Conservation (phyloP, 2,329 filamentous ascomycete species). For the Aspergillus texensis region DNA sequence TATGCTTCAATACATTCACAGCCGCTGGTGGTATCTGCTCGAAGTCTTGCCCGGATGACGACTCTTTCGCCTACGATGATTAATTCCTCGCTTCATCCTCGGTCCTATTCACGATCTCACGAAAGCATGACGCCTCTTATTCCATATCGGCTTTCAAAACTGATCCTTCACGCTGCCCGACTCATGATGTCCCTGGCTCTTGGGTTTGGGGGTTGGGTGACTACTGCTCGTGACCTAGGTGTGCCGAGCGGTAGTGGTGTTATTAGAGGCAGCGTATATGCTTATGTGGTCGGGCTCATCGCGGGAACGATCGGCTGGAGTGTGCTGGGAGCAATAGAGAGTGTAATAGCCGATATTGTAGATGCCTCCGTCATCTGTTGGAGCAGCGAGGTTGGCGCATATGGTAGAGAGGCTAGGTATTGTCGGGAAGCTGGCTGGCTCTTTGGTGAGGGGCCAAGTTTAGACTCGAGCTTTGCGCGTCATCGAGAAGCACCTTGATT, state of each 20-base stretch:
- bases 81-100: conserved; percentile 64
- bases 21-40: conserved; percentile 73
- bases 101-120: conserved; percentile 45
- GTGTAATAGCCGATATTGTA: conserved; percentile 81
- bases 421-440: conserved; percentile 89
- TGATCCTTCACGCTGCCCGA: conserved; percentile 86
- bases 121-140: conserved; percentile 61
- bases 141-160: conserved; percentile 86
- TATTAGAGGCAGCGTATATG: conserved; percentile 81
- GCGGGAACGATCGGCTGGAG: conserved; percentile 95
- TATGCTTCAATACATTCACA: conserved; percentile 94
- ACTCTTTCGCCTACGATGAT: conserved; percentile 71
- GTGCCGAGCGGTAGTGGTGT: conserved; percentile 54
- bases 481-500: conserved; percentile 1
- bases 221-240: conserved; percentile 77
- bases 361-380: conserved; percentile 92
- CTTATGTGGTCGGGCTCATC: conserved; percentile 89
- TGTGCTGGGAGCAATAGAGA: conserved; percentile 86
- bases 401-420: conserved; percentile 67
- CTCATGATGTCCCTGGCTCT: conserved; percentile 88
- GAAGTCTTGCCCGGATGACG: conserved; percentile 78
- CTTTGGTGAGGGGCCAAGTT: conserved; percentile 65
- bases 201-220: conserved; percentile 95
- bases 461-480: conserved; percentile 5
- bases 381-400: conserved; percentile 79